phyloP scores from a whole-genome alignment of 2,329 filamentous ascomycete species.

The Thermochaetoides dissita region DNA sequence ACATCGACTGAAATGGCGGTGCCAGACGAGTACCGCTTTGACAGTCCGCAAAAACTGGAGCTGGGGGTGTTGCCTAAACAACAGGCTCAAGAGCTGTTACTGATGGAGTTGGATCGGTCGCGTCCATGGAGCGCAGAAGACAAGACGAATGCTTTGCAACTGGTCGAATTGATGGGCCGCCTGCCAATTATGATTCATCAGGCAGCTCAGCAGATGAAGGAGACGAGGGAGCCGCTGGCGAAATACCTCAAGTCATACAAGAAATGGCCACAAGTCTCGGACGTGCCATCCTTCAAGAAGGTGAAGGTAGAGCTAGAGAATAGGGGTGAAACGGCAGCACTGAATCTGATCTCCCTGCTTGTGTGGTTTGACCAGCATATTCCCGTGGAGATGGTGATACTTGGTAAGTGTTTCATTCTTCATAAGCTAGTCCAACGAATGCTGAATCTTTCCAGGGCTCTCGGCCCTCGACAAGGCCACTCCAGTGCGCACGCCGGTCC shows the following conservation, averaged over 20 bases:
- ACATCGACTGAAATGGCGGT: constrained; percentile 50
- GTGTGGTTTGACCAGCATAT: constrained; percentile 52
- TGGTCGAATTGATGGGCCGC: constrained; percentile 50
- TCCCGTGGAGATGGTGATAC: constrained; percentile 49
- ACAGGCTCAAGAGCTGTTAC: constrained; percentile 46
- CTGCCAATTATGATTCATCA: constrained; percentile 56
- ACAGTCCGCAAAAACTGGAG: constrained; percentile 42
- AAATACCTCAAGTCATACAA: constrained; percentile 46
- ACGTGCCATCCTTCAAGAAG: constrained; percentile 31
- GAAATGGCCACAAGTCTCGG: constrained; percentile 39
- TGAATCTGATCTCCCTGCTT: constrained; percentile 51
- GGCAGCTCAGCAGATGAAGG: constrained; percentile 46
- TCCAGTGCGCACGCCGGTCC: constrained; percentile 30
- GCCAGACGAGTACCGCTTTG: constrained; percentile 41
- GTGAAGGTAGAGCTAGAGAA: constrained; percentile 35
- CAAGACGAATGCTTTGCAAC: constrained; percentile 39
- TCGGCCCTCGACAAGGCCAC: constrained; percentile 31
- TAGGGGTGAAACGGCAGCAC: constrained; percentile 35
- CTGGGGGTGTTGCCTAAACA: constrained; percentile 39
- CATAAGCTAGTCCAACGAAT: constrained; percentile 5
- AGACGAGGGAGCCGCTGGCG: constrained; percentile 45
- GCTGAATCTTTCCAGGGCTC: constrained; percentile 22
- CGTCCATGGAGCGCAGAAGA: constrained; percentile 41
- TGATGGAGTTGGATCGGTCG: constrained; percentile 47
- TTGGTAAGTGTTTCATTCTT: constrained; percentile 29